Evolutionary conservation across 768 basidiomycete species (phyloP).

Genomic region (Pseudohyphozyma bogoriensis): DNA sequence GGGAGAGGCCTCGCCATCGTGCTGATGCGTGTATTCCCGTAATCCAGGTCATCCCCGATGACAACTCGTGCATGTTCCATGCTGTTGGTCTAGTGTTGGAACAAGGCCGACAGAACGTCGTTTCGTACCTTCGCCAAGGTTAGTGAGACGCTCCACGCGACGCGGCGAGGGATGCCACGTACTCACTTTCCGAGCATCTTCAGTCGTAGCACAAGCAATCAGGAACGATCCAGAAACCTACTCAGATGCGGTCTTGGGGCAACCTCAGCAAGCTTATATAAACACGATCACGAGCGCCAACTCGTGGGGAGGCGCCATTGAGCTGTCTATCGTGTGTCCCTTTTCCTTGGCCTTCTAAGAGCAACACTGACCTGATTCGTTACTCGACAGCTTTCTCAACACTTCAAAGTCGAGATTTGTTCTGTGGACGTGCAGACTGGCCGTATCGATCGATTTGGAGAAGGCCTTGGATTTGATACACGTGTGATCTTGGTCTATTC

Average conservation of each 20-base stretch:
- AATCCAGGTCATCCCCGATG: constrained; percentile 76
- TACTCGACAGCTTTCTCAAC: too few relatives aligned
- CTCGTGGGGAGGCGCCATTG: constrained; percentile 94
- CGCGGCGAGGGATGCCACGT: too few relatives aligned
- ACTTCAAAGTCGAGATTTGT: constrained; percentile 70
- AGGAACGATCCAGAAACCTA: constrained; percentile 59
- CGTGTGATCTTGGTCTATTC: constrained; percentile 73
- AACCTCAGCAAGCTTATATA: constrained; percentile 50
- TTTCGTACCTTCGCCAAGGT: constrained; percentile 64
- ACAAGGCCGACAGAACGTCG: constrained; percentile 59
- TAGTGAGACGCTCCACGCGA: constrained; percentile 11
- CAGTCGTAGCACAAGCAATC: constrained; percentile 80
- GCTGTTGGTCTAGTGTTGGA: constrained; percentile 75
- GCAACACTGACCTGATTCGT: too few relatives aligned
- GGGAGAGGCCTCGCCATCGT: too few relatives aligned
- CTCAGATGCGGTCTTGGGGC: constrained; percentile 77
- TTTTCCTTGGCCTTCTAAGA: too few relatives aligned
- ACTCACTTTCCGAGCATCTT: constrained; percentile 1
- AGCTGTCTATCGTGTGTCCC: constrained; percentile 66
- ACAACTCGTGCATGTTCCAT: constrained; percentile 91
- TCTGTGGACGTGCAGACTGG: constrained; percentile 16
- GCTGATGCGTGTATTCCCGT: too few relatives aligned
- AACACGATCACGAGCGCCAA: constrained; percentile 63
- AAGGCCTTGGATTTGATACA: constrained; percentile 33
- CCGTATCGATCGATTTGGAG: constrained; percentile 14